These are phyloP conservation scores for Saccharum officinarum DNA, from an alignment of 176 grass and related monocot genomes.

Conservation along the genomic window DNA sequence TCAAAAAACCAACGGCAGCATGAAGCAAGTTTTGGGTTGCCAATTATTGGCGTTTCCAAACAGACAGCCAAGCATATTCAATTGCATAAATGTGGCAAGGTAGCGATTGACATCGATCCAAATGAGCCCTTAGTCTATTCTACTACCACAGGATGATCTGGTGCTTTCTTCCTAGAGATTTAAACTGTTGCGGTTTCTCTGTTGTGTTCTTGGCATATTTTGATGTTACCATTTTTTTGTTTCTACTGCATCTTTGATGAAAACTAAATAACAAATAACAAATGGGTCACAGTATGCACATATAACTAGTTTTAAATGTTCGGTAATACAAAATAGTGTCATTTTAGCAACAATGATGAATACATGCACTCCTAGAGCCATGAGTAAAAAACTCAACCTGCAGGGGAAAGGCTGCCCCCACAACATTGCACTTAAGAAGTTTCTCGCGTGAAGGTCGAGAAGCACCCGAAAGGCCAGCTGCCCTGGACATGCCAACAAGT, in stretches of 20 bases:
- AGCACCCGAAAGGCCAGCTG: background rate
- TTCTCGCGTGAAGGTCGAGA: background rate
- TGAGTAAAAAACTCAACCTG: background rate
- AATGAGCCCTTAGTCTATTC: background rate
- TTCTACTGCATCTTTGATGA: background rate
- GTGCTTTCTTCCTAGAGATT: background rate
- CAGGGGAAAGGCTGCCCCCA: background rate
- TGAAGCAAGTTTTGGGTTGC: background rate
- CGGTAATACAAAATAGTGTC: conserved; percentile 3
- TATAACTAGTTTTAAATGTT: background rate
- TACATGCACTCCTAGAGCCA: background rate
- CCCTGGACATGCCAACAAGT: background rate
- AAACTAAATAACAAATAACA: background rate
- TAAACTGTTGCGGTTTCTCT: background rate
- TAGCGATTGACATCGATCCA: background rate
- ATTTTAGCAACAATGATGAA: conserved; percentile 9
- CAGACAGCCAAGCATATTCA: background rate
- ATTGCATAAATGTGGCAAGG: background rate
- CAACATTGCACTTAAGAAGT: background rate
- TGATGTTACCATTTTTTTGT: background rate
- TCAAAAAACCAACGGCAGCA: background rate
- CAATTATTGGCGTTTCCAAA: background rate
- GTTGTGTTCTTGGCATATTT: background rate
- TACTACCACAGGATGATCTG: background rate
- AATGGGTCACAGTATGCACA: background rate